These are phyloP conservation scores for Microascus cirrosus DNA, from an alignment of 2,329 filamentous ascomycete species.

Conservation along the genomic window DNA sequence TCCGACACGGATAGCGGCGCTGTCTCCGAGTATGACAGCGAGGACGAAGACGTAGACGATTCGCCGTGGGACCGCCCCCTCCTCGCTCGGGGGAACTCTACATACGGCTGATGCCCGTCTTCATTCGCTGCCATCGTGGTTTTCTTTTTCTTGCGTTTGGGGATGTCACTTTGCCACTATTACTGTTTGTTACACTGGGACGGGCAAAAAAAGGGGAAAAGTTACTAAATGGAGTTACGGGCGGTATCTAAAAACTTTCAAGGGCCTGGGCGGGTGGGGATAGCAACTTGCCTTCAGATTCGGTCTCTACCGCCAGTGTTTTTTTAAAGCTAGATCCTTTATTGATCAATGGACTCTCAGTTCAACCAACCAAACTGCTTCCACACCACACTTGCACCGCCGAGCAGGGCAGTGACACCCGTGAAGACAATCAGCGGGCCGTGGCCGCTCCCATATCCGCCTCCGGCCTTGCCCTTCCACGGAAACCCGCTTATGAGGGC, in stretches of 20 bases:
- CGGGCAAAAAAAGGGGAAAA: not conserved
- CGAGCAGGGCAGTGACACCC: slow-evolving; percentile 15
- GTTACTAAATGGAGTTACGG: not conserved
- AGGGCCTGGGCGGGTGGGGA: not conserved
- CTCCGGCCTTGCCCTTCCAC: slow-evolving; percentile 24
- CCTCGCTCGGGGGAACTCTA: slow-evolving; percentile 5
- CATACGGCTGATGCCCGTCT: not conserved
- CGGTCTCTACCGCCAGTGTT: not conserved
- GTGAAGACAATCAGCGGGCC: slow-evolving; percentile 45
- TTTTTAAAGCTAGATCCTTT: not conserved
- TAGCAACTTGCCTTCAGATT: not conserved
- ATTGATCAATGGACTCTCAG: not conserved
- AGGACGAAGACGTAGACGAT: not conserved
- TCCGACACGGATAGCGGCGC: slow-evolving; percentile 23
- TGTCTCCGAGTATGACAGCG: not conserved
- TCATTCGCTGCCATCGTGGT: not conserved
- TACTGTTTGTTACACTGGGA: not conserved
- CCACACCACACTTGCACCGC: slow-evolving; percentile 1
- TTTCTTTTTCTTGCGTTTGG: not conserved
- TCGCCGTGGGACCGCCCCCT: slow-evolving; percentile 3
- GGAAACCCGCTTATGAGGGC: slow-evolving; percentile 29
- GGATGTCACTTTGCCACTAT: not conserved
- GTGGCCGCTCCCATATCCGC: slow-evolving; percentile 39
- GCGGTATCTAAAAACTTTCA: not conserved
- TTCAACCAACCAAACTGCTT: not conserved